Evolutionary conservation across 495 filamentous ascomycete species (phyloP).

Genomic region (Neurospora tetraspora): DNA sequence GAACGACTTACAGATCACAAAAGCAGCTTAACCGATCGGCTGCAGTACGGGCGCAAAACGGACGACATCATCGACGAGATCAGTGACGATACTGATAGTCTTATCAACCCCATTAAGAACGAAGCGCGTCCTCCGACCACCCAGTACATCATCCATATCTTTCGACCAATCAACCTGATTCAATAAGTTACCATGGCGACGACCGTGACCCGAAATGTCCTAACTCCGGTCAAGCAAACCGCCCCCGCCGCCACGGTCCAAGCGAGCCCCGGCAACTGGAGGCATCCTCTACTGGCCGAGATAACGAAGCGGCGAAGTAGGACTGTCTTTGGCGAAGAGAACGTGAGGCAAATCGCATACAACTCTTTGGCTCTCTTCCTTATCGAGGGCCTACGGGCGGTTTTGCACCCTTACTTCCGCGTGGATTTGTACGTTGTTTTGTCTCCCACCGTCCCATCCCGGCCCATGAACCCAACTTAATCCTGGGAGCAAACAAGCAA

Average conservation of each 20-base stretch:
- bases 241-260: constrained; percentile 24
- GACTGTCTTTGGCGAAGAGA: constrained; percentile 60
- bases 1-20: neutral
- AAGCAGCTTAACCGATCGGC: neutral
- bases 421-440: constrained; percentile 10
- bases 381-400: constrained; percentile 26
- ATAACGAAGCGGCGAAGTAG: constrained; percentile 65
- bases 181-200: constrained; percentile 11
- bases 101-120: neutral
- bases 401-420: constrained; percentile 16
- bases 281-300: constrained; percentile 71
- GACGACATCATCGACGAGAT: neutral
- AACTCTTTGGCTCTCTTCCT: constrained; percentile 47
- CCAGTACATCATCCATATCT: neutral
- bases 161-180: constrained; percentile 1
- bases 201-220: constrained; percentile 9
- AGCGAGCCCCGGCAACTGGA: constrained; percentile 67
- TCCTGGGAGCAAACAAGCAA: neutral
- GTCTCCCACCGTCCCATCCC: neutral
- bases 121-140: neutral
- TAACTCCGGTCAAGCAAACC: constrained; percentile 36
- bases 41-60: neutral
- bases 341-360: constrained; percentile 52
- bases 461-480: neutral
- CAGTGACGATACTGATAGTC: neutral